Percentiles rank a stretch among this genome's conserved stretches.
Conservation (phyloP, 148 eudicot genomes). For the Diospyros kaki region DNA sequence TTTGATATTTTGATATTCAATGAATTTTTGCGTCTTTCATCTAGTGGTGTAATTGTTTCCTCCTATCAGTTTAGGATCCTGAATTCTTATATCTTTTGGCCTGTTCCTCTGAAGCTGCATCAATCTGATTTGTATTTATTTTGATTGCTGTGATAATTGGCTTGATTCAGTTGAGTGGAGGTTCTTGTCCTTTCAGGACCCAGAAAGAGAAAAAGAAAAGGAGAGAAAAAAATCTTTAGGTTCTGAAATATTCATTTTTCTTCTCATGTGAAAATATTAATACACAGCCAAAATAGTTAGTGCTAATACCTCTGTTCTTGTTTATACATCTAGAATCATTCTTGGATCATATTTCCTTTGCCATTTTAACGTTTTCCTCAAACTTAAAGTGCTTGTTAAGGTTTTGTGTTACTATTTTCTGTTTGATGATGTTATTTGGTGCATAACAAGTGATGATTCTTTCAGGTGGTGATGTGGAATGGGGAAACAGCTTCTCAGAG, state of each 20-base stretch:
- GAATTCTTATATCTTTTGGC: background rate
- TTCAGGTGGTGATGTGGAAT: slow-evolving; percentile 65
- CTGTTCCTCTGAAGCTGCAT: background rate
- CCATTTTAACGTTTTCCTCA: too few species aligned
- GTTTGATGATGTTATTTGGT: background rate
- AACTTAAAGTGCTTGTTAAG: too few species aligned
- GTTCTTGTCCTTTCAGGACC: background rate
- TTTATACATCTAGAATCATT: background rate
- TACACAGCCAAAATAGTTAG: background rate
- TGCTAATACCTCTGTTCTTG: background rate
- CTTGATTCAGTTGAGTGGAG: background rate
- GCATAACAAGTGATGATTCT: background rate
- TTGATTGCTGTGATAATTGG: slow-evolving; percentile 3
- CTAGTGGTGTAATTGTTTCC: background rate
- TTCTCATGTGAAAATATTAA: background rate
- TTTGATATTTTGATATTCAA: background rate
- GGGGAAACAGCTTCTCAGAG: slow-evolving; percentile 80
- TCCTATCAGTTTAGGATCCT: background rate
- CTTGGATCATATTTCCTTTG: background rate
- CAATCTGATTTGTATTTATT: background rate
- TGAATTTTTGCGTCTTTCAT: too few species aligned
- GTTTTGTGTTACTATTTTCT: background rate
- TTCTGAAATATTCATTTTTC: background rate
- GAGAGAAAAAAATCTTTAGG: background rate
- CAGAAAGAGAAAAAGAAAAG: background rate